Conservation (phyloP, 1,284 basidiomycete species). For the Macrocystidia cucumis region DNA sequence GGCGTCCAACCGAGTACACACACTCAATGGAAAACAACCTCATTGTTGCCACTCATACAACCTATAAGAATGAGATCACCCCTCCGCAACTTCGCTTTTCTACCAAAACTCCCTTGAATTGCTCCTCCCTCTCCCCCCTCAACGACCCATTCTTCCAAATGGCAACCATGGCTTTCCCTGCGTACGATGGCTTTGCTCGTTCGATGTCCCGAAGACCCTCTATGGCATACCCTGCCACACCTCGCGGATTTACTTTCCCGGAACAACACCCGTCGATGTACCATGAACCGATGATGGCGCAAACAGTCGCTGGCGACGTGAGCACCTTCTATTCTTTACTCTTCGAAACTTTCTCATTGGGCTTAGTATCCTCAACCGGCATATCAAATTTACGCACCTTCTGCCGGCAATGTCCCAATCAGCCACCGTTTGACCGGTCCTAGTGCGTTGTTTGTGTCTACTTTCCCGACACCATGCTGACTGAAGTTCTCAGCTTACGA, state of each 20-base stretch:
- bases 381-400: conserved; percentile 22
- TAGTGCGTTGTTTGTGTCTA: conserved; percentile 17
- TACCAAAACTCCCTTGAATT: conserved; percentile 3
- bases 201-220: conserved; percentile 19
- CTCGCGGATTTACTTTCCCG: conserved; percentile 15
- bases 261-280: conserved; percentile 14
- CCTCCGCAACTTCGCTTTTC: conserved; percentile 22
- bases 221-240: conserved; percentile 19
- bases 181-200: conserved; percentile 22
- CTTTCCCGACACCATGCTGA: conserved; percentile 1
- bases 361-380: conserved; percentile 15
- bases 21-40: conserved; percentile 5
- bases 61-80: conserved; percentile 10
- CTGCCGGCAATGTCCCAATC: conserved; percentile 19
- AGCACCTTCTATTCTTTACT: neutral
- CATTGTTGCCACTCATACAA: conserved; percentile 8
- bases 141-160: conserved; percentile 19
- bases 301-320: conserved; percentile 11
- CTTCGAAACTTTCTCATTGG: conserved; percentile 2
- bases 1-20: conserved; percentile 1
- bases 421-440: conserved; percentile 25
- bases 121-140: neutral
- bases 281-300: conserved; percentile 8
- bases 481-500: conserved; percentile 33
- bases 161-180: conserved; percentile 2